Evolutionary conservation across 2,329 filamentous ascomycete species (phyloP).

Genomic region (Aspergillus persii): DNA sequence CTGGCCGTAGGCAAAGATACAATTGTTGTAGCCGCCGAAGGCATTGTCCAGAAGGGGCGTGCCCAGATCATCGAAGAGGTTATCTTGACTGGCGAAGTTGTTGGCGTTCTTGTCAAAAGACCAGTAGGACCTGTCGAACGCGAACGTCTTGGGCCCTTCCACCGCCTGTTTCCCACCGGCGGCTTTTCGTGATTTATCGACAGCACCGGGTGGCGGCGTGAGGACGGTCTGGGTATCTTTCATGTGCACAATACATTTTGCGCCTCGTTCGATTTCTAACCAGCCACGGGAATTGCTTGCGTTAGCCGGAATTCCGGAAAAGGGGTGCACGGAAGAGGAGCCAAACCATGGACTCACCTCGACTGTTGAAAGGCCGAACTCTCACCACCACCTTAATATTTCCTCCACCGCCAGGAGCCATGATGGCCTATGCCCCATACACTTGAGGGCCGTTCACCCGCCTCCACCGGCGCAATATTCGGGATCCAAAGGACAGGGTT

Average conservation of each 20-base stretch:
- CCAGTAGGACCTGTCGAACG: constrained; percentile 98
- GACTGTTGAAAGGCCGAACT: constrained; percentile 88
- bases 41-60: constrained; percentile 93
- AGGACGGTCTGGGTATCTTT: constrained; percentile 88
- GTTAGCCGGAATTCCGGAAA: constrained; percentile 3
- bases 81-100: constrained; percentile 85
- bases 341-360: constrained; percentile 60
- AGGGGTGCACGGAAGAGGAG: not conserved
- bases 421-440: constrained; percentile 45
- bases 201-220: constrained; percentile 64
- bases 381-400: constrained; percentile 99
- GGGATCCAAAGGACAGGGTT: constrained; percentile 8
- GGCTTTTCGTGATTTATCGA: constrained; percentile 51
- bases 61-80: constrained; percentile 84
- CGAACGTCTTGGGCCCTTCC: constrained; percentile 77
- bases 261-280: constrained; percentile 79
- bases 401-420: constrained; percentile 74
- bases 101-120: constrained; percentile 81
- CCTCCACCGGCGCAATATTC: constrained; percentile 12
- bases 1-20: constrained; percentile 98
- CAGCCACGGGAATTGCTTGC: not conserved
- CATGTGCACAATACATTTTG: constrained; percentile 98
- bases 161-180: constrained; percentile 60
- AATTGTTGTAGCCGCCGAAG: constrained; percentile 98
- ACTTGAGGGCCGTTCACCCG: constrained; percentile 22